Conservation (phyloP, 2,329 filamentous ascomycete genomes). For the Fusarium brevicatenulatum region DNA sequence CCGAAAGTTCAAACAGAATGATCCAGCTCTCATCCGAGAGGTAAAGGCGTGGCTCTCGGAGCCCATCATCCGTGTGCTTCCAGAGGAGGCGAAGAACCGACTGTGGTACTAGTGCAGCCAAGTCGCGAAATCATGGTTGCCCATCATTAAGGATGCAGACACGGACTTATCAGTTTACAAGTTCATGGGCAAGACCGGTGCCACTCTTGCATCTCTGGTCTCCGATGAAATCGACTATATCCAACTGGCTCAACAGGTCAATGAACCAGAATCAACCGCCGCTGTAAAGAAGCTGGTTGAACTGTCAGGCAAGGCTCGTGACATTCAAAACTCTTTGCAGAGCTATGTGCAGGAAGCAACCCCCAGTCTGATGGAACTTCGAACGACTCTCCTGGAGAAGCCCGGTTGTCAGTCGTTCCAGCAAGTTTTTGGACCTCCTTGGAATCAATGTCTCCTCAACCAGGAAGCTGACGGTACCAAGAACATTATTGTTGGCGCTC, state of each 20-base stretch:
- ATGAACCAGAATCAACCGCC: not conserved
- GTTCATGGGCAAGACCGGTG: not conserved
- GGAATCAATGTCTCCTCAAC: not conserved
- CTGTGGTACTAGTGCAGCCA: slow-evolving; percentile 4
- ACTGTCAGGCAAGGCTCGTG: not conserved
- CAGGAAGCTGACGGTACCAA: not conserved
- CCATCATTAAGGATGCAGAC: not conserved
- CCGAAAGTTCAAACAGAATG: not conserved
- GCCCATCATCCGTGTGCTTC: not conserved
- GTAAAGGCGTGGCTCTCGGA: slow-evolving; percentile 1
- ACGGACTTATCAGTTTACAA: not conserved
- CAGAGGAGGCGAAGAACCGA: slow-evolving; percentile 9
- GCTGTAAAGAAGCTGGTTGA: slow-evolving; percentile 5
- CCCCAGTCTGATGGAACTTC: not conserved
- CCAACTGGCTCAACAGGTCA: not conserved
- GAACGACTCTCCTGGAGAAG: not conserved
- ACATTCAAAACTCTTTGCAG: not conserved
- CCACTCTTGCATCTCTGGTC: not conserved
- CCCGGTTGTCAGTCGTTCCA: not conserved
- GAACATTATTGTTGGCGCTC: slow-evolving; percentile 5
- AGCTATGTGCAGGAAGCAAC: not conserved
- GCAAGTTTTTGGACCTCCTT: not conserved
- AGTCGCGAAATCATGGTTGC: slow-evolving; percentile 4
- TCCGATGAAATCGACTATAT: not conserved
- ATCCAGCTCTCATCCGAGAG: not conserved